Percentiles rank a stretch among this genome's conserved stretches.
Evolutionary conservation across 768 basidiomycete species (phyloP).

Genomic region (Pholiota microspora): DNA sequence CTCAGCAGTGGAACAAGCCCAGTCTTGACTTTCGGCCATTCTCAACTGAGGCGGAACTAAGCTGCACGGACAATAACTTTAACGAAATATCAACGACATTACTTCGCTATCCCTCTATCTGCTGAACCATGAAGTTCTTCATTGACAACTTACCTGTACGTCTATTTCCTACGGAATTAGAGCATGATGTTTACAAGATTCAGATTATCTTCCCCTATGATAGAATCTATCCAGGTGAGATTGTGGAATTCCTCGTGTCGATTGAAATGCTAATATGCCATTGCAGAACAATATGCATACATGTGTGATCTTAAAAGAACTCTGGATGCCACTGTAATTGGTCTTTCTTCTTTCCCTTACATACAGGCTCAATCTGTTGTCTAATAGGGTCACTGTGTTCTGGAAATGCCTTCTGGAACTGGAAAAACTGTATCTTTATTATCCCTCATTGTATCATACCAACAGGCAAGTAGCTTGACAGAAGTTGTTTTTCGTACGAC

Average conservation of each 20-base stretch:
- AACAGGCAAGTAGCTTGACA: conserved; percentile 58
- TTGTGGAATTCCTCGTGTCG: conserved; percentile 4
- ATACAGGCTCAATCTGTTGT: not conserved
- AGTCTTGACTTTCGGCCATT: no score
- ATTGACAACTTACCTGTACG: conserved; percentile 79
- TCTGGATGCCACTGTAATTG: conserved; percentile 82
- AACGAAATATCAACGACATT: not conserved
- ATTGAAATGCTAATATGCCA: conserved; percentile 3
- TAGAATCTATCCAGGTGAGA: conserved; percentile 90
- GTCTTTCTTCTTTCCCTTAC: not conserved
- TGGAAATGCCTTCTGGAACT: conserved; percentile 99
- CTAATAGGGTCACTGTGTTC: conserved; percentile 92
- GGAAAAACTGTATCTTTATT: conserved; percentile 97
- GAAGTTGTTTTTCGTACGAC: not conserved
- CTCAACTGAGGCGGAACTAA: no score
- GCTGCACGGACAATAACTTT: no score
- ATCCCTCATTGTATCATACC: conserved; percentile 95
- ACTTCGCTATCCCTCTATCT: not conserved
- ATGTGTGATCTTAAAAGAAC: conserved; percentile 99
- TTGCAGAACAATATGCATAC: conserved; percentile 94
- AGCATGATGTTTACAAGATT: conserved; percentile 4
- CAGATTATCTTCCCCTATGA: conserved; percentile 92
- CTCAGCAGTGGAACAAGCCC: no score
- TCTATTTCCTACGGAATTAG: conserved; percentile 2
- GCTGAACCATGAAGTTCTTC: conserved; percentile 66